Evolutionary conservation across 2,329 filamentous ascomycete species (phyloP), one percentile per base, ranked within the genome.

Genomic region (Penicillium sp.): DNA sequence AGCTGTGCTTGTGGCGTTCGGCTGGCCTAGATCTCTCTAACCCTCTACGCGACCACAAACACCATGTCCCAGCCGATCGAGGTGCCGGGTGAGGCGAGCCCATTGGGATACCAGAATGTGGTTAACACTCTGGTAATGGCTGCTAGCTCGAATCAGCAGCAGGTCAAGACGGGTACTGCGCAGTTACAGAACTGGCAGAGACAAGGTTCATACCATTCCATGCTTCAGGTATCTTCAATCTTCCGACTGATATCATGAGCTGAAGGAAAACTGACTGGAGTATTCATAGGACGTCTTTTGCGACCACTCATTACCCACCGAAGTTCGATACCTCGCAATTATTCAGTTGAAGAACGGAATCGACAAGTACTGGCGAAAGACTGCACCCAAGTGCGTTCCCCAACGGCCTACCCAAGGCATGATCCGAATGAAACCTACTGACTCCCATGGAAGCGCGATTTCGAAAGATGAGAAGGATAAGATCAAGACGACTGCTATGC

Each of bases 261-360:
- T 14, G n/a, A 14, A 26, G n/a, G 1, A 53, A 54, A 49, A 53
- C 51, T 11, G 49, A 19, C n/a, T 3, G 23, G 33, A 23, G 3
- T 2, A 35, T 10, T 37, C 11, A 48, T 69, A 96, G 88, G 84
- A 88, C 65, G 85, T 92, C 35, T 97, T 93, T 72, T 83, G 96
- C 62, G 90, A 96, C 77, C 87, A 86, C 60, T 86, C 86, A 2
- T 79, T 96, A 1, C 90, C 91, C 1, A 77, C 85, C 57, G 88
- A 96, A 68, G 85, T 93, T 53, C 90, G 95, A 60, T 92, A 96
- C 69, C 87, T 97, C 11, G 90, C 93, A 54, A 86, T 98, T 57
- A 96, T 98, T 65, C 91, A 96, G 72, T 83, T 99, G 53, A 98
- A 98, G 74, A 97, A 98, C 74, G 95, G 93, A 54, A 93, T 98